These are phyloP conservation scores for Aspergillus sp. DNA, from an alignment of 2,329 filamentous ascomycete species.

Conservation along the genomic window DNA sequence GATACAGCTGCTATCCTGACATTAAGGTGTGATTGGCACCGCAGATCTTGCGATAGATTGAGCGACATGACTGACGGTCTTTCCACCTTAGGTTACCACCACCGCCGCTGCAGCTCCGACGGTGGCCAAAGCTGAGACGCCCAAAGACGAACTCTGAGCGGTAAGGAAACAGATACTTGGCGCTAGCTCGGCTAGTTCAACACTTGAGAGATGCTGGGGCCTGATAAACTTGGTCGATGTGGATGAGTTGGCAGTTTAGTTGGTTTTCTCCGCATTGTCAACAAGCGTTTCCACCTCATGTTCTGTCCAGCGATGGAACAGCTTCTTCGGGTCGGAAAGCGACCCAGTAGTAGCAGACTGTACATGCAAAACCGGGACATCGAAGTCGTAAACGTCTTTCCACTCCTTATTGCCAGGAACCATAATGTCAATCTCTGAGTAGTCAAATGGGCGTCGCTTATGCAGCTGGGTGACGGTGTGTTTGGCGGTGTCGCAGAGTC, in stretches of 20 bases:
- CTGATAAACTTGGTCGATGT: background rate
- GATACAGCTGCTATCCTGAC: slow-evolving; percentile 16
- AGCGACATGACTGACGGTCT: background rate
- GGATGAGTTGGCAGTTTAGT: background rate
- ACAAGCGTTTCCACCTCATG: slow-evolving; percentile 56
- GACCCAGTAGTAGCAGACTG: slow-evolving; percentile 45
- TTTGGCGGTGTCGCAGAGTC: slow-evolving; percentile 63
- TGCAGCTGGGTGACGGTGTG: slow-evolving; percentile 54
- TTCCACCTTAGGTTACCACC: background rate
- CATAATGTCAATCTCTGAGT: slow-evolving; percentile 62
- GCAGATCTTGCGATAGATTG: background rate
- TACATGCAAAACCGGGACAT: slow-evolving; percentile 64
- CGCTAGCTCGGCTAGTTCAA: background rate
- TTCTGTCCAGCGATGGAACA: slow-evolving; percentile 64
- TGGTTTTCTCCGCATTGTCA: slow-evolving; percentile 45
- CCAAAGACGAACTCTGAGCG: background rate
- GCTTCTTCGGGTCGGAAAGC: slow-evolving; percentile 59
- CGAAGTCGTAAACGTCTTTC: slow-evolving; percentile 63
- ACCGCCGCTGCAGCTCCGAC: background rate
- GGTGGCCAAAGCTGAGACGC: background rate
- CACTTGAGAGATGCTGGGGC: background rate
- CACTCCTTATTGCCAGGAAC: slow-evolving; percentile 53
- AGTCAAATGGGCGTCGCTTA: slow-evolving; percentile 55
- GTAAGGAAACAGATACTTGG: background rate
- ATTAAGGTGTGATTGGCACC: slow-evolving; percentile 3